Base-by-base conservation (phyloP, 1,284 basidiomycete genomes). In the Violaceomyces palustris region DNA sequence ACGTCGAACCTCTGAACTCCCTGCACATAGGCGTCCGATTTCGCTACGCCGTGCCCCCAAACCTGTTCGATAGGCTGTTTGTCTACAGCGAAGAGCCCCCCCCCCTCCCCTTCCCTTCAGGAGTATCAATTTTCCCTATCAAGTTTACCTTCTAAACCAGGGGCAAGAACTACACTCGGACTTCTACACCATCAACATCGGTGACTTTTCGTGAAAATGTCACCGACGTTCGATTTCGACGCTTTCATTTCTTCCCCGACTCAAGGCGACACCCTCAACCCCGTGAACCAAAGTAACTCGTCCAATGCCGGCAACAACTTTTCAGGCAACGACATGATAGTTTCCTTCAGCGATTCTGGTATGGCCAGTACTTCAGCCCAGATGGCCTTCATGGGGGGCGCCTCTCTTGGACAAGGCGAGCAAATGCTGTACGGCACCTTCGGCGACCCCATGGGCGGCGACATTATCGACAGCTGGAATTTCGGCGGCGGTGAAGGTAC, bases 211-310 rank as follows among this genome's bases (percentile, higher is more conserved):
- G 19, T n/a, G n/a, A 51, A 21, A 9, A 62, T 62, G 60, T 29
- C 48, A 9, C 52, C 52, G 33, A 45, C 55, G 15, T 62, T 62
- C 35, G 60, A 62, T 35, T 62, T 62, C 28, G 49, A 62, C 46
- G 60, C 60, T 21, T 62, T 62, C 48, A 60, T 60, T 44, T 53
- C 57, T 33, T 60, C 52, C 6, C 57, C 57, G 10, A 48, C 47
- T 7, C 51, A 55, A 49, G 48, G 30, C 37, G 57, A 60, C 25
- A 38, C 24, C 25, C 32, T 32, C 17, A 32, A 17, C 9, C 18
- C 36, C 23, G 33, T 44, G 35, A 19, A 22, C 23, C 23, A 21
- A 17, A 21, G 39, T 25, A 30, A 34, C 2, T 36, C 44, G 9
- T 38, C 39, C 7, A 25, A 50, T 12, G 43, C 43, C 15, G 50